Evolutionary conservation across 345 rosid genomes (phyloP), one percentile per base, ranked within the genome.

Genomic region (Eucalyptus paniculata): DNA sequence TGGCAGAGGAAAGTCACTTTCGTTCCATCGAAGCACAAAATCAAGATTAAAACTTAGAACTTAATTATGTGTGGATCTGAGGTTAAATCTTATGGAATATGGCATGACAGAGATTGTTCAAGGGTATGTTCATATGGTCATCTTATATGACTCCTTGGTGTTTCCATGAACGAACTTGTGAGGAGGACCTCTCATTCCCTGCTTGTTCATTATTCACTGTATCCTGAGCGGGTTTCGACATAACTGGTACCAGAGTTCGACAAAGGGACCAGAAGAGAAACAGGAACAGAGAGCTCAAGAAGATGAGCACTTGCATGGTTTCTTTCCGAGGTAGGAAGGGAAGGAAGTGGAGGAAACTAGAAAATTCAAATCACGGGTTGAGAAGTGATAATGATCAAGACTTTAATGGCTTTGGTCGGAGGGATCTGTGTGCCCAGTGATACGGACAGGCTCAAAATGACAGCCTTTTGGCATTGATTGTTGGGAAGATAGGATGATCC

Each of bases 81-180:
- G 93, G 93, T 86, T 80, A 89, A 67, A 92, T 44, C 88, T 51
- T 34, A 24, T 50, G 83, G 45, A 89, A 89, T 32, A 62, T 89
- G 42, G 50, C 82, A 40, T 86, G 90, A 3, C 67, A 86, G 24
- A 89, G 85, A 51, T n/a, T 45, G 50, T 45, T 23, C 51, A 87
- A 80, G 28, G 92, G 90, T 44, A 11, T 77, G 30, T 30, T 47
- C 30, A 65, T 30, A n/a, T 77, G 45, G 28, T 86, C 89, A 87
- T 90, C 12, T 50, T 42, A 26, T 21, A 10, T 4, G 89, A 88
- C 62, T 92, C 88, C n/a, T 56, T 88, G 82, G 90, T 56, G 62
- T 24, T 56, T 56, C 62, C 62, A 56, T 56, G 28, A 7, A 24
- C 12, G 62, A 56, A 23, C 45, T 77, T 89, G 45, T 56, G 62